Base-by-base conservation (phyloP, 164 flowering plant species). In the Protea cynaroides region DNA sequence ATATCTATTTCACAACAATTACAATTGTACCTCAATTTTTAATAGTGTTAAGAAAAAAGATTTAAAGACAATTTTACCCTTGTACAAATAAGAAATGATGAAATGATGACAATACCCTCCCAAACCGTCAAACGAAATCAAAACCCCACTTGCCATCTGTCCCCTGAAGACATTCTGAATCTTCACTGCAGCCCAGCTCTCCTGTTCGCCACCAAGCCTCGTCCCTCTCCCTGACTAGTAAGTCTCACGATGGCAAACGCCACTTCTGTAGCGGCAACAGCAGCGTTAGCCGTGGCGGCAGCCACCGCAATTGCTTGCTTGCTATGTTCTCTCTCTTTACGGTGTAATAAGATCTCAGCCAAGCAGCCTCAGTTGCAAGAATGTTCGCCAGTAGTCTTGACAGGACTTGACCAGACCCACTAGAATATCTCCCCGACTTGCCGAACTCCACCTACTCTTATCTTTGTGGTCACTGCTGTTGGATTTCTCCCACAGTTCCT, bases 301-400 rank as follows among this genome's bases (percentile, higher is more conserved):
- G 98, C 98, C 46, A 93, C 97, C 0, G 97, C 98, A 63, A 90
- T 87, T 2, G 98, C 97, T 68, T 93, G 97, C 80, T 83, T 88
- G 77, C 64, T 88, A 76, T 86, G 96, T 66, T 88, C 92, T 54
- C 80, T 78, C 62, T 87, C 92, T 0, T 60, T 6, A 86, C 85
- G 8, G 47, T 58, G 73, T 82, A 85, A 72, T 78, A 87, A 0
- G 96, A 83, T 44, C 82, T 81, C 49, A 59, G 25, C 80, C 80
- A 76, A 25, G 62, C 70, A 19, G 66, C 70, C 13, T 73, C 69
- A n/a, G 46, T 60, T 2, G 65, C 53, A 2, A 72, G 59, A 8
- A 56, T 25, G 10, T 36, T 58, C 13, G 46, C 72, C 1, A 60
- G 49, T 29, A 64, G 25, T 18, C 25, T 62, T 19, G 55, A 64